phyloP scores from a whole-genome alignment of 163 green algal species.

The Volvox carteri region DNA sequence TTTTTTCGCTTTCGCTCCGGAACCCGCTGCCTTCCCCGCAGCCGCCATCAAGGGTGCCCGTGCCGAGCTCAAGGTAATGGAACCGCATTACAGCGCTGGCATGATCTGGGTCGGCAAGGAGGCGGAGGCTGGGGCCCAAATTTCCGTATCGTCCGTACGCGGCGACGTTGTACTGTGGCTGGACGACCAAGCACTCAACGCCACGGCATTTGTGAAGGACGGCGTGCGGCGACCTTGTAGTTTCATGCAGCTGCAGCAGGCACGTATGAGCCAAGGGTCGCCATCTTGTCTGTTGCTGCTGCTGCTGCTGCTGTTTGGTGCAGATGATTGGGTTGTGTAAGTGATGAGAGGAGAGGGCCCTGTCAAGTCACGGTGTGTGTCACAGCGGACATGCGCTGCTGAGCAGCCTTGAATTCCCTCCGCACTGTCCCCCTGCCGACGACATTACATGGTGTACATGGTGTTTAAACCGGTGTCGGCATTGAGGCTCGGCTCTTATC shows the following conservation, averaged over 20 bases:
- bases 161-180: slow-evolving; percentile 73
- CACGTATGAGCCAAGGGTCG: neutral
- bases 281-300: too few relatives aligned
- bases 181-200: slow-evolving; percentile 59
- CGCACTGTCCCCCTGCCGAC: too few relatives aligned
- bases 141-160: slow-evolving; percentile 59
- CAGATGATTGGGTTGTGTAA: too few relatives aligned
- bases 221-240: slow-evolving; percentile 55
- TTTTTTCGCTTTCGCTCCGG: neutral
- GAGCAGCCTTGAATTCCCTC: too few relatives aligned
- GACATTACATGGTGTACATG: too few relatives aligned
- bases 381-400: too few relatives aligned
- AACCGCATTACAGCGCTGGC: slow-evolving; percentile 53
- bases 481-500: too few relatives aligned
- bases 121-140: slow-evolving; percentile 63
- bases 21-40: slow-evolving; percentile 24
- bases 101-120: slow-evolving; percentile 74
- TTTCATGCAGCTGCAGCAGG: slow-evolving; percentile 57
- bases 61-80: slow-evolving; percentile 50
- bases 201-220: slow-evolving; percentile 64
- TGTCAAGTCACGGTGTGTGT: too few relatives aligned
- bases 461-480: too few relatives aligned
- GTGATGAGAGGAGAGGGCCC: too few relatives aligned
- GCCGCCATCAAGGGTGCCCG: slow-evolving; percentile 24
- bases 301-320: too few relatives aligned